A percentile compares a stretch with the other conserved stretches of the same genome.
These are phyloP conservation scores for Debaryomyces tyrocola DNA, from an alignment of 805 yeast genomes.

Conservation along the genomic window DNA sequence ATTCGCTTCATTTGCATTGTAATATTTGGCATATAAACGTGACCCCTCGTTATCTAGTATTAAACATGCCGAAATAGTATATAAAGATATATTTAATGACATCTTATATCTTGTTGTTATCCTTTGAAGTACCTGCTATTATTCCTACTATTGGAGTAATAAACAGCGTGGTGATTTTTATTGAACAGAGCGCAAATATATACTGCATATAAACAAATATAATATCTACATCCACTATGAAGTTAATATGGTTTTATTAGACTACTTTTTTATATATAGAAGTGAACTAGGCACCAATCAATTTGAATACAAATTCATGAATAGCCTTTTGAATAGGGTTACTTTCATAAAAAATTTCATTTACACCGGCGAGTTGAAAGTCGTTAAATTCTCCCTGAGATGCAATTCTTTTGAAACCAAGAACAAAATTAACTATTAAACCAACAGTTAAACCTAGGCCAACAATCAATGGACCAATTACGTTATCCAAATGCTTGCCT, in stretches of 20 bases:
- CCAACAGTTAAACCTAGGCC: constrained; percentile 68
- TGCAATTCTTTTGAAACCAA: constrained; percentile 46
- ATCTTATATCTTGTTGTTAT: constrained; percentile 13
- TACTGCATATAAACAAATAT: neutral
- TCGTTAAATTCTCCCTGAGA: neutral
- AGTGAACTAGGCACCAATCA: constrained; percentile 15
- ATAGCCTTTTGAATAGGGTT: constrained; percentile 35
- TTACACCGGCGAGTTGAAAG: constrained; percentile 21
- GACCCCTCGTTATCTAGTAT: constrained; percentile 81
- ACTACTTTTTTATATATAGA: neutral
- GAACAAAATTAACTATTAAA: constrained; percentile 67
- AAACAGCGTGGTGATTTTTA: constrained; percentile 8
- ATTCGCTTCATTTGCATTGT: constrained; percentile 57
- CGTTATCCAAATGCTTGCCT: constrained; percentile 84
- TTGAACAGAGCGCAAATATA: neutral
- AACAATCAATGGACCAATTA: constrained; percentile 83
- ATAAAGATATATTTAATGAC: constrained; percentile 62
- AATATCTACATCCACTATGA: neutral
- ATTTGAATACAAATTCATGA: constrained; percentile 32
- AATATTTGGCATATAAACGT: constrained; percentile 83
- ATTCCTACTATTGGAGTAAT: neutral
- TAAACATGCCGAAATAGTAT: constrained; percentile 77
- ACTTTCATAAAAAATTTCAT: constrained; percentile 26
- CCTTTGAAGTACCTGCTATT: neutral
- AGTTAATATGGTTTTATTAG: neutral